A percentile compares a stretch with the other conserved stretches of the same genome.
Conservation (phyloP, 2,329 filamentous ascomycete species). For the Verticillium alfalfae region DNA sequence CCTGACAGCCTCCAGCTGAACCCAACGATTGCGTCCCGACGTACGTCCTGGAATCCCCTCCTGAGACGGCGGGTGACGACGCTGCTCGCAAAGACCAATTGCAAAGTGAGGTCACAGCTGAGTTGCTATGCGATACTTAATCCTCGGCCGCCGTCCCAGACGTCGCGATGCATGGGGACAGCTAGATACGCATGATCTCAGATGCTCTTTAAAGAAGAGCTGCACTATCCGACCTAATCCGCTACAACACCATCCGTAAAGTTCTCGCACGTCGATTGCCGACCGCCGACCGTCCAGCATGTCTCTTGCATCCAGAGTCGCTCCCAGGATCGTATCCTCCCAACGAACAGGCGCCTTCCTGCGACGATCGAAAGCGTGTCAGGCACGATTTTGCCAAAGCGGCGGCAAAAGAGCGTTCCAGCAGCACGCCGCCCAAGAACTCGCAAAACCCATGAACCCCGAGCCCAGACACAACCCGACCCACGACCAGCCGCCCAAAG, state of each 20-base stretch:
- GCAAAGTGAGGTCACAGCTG: too few species aligned
- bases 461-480: slow-evolving; percentile 18
- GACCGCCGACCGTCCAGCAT: neutral
- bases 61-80: too few species aligned
- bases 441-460: slow-evolving; percentile 15
- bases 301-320: neutral
- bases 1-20: neutral
- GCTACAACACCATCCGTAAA: neutral
- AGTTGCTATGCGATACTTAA: too few species aligned
- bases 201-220: too few species aligned
- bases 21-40: too few species aligned
- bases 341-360: neutral
- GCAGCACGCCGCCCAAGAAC: neutral
- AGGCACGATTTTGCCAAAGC: neutral
- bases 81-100: too few species aligned
- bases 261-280: neutral
- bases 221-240: too few species aligned
- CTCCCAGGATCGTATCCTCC: neutral
- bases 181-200: too few species aligned
- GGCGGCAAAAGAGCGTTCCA: neutral
- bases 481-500: slow-evolving; percentile 12
- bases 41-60: too few species aligned
- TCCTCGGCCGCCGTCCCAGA: too few species aligned
- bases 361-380: neutral
- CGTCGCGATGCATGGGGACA: too few species aligned